Conservation (phyloP, 2,329 filamentous ascomycete species). For the Microdochium bolleyi region DNA sequence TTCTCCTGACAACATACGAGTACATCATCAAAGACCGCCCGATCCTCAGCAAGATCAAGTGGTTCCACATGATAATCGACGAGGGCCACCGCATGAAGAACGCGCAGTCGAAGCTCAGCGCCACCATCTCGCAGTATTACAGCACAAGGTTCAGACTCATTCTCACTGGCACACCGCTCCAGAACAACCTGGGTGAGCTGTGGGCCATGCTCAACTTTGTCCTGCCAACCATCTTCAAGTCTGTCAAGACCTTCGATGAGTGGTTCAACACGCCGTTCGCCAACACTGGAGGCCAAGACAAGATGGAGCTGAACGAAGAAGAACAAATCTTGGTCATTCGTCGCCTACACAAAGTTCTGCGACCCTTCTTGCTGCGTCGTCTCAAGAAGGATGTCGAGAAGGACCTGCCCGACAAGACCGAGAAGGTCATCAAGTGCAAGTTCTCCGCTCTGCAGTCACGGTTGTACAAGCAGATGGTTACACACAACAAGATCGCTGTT, state of each 20-base stretch:
- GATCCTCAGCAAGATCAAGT: conserved; percentile 95
- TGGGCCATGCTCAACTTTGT: conserved; percentile 99
- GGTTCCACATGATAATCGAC: conserved; percentile 99
- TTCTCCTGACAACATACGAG: conserved; percentile 94
- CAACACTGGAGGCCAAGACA: conserved; percentile 95
- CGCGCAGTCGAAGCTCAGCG: conserved; percentile 88
- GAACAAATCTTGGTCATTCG: conserved; percentile 97
- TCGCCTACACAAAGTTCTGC: conserved; percentile 93
- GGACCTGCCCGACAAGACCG: conserved; percentile 96
- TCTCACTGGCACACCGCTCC: conserved; percentile 90
- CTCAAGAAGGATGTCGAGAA: conserved; percentile 99
- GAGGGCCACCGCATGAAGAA: conserved; percentile 99
- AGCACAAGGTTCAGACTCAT: conserved; percentile 91
- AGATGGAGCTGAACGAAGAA: conserved; percentile 99
- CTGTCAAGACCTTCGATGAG: conserved; percentile 96
- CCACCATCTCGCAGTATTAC: conserved; percentile 92
- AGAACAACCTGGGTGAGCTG: conserved; percentile 93
- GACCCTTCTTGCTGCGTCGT: conserved; percentile 94
- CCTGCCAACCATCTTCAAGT: conserved; percentile 97
- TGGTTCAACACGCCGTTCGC: conserved; percentile 99
- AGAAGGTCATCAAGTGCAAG: conserved; percentile 98
- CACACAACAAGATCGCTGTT: conserved; percentile 88
- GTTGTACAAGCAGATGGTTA: conserved; percentile 95
- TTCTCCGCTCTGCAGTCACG: conserved; percentile 91
- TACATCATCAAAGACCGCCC: conserved; percentile 99